Evolutionary conservation across 345 rosid genomes (phyloP), one percentile per base, ranked within the genome.

Genomic region (Acer saccharum): DNA sequence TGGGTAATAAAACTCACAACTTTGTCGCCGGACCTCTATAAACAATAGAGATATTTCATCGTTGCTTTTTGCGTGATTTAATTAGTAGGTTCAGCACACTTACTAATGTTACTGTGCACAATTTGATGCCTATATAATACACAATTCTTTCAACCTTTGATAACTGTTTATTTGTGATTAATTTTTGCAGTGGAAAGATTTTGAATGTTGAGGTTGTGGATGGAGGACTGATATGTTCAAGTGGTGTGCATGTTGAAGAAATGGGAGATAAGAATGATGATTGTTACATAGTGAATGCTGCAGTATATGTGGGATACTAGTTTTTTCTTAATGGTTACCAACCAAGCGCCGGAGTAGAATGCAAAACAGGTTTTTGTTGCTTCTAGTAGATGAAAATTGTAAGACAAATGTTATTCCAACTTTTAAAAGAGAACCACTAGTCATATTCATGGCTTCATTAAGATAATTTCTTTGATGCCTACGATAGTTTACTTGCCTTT

Each of bases 211-310:
- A 92, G 77, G 95, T 93, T 48, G 97, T 92, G 54, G 97, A 93
- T 72, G 93, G 99, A 74, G 96, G 98, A 79, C 80, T 93, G 72
- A 87, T 95, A 72, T 92, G 97, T 88, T 93, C 98, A 9, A 93
- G 97, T 16, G 94, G 94, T 23, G 96, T 88, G 35, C 74, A 21
- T 61, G 92, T 93, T 67, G 98, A 93, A 86, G 97, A 93, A 84
- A 91, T 92, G 97, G 94, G 97, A 71, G 99, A 93, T 78, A 91
- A 84, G 83, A 93, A 87, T 60, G 97, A 92, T 32, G 94, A 92
- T 55, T 93, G 97, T 85, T 95, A 92, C 90, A 87, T 93, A 43
- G 96, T 93, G 67, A 95, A 92, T 81, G 95, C 88, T 35, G 97
- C 98, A 0, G 94, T 95, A 58, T 93, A 92, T 73, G 90, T 92